A percentile compares a stretch with the other conserved stretches of the same genome.
Evolutionary conservation across 2,329 filamentous ascomycete species (phyloP).

Genomic region (Pseudogymnoascus sp.): DNA sequence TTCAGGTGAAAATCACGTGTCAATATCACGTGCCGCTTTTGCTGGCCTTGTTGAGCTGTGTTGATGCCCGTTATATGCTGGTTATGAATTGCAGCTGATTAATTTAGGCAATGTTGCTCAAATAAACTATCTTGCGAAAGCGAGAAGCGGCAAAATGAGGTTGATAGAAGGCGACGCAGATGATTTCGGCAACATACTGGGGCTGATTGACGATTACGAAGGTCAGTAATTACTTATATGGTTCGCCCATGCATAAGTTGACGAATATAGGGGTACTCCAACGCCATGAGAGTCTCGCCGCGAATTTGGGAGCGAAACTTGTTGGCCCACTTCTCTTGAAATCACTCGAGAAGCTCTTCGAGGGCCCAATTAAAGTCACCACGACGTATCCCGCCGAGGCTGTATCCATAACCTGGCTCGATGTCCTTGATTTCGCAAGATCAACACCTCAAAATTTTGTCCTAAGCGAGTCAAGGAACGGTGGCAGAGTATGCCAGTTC

Average conservation of each 20-base stretch:
- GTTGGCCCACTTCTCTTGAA: constrained; percentile 76
- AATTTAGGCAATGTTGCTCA: constrained; percentile 27
- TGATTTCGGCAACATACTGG: constrained; percentile 64
- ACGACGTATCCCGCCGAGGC: constrained; percentile 47
- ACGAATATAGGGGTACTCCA: constrained; percentile 58
- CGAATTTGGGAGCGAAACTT: constrained; percentile 75
- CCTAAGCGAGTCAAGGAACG: constrained; percentile 59
- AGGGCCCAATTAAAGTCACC: constrained; percentile 57
- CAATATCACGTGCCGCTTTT: neutral
- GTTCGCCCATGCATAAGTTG: neutral
- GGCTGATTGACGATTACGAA: constrained; percentile 71
- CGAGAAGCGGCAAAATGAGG: constrained; percentile 37
- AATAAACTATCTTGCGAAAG: constrained; percentile 47
- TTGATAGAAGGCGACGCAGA: constrained; percentile 51
- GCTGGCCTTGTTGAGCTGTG: neutral
- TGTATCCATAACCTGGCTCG: constrained; percentile 67
- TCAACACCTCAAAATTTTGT: constrained; percentile 72
- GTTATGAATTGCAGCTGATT: neutral
- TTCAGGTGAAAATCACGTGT: neutral
- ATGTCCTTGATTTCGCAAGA: constrained; percentile 77
- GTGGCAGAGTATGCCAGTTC: constrained; percentile 69
- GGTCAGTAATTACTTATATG: constrained; percentile 31
- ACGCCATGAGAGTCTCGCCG: constrained; percentile 78
- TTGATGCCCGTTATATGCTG: neutral
- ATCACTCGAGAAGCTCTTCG: constrained; percentile 78